Conservation (phyloP, 345 rosid genomes). For the Pelargonium nanum region DNA sequence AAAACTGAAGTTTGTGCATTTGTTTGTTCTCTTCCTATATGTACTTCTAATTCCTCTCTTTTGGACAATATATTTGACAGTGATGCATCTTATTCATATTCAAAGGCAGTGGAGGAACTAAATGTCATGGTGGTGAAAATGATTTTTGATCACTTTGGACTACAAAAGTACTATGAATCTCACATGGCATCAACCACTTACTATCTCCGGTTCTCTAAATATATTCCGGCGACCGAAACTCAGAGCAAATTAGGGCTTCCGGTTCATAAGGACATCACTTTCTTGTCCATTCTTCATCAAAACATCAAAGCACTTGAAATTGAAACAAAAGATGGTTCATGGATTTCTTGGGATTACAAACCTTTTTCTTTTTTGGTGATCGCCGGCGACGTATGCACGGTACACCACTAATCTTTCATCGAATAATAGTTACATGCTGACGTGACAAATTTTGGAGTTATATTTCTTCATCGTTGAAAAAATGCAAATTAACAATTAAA, state of each 20-base stretch:
- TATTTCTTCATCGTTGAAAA: no score
- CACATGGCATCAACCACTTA: slow-evolving; percentile 18
- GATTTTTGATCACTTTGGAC: slow-evolving; percentile 26
- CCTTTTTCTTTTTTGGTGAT: slow-evolving; percentile 24
- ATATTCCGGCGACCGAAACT: slow-evolving; percentile 11
- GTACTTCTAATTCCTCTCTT: background rate
- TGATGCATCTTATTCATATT: slow-evolving; percentile 11
- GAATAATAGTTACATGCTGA: no score
- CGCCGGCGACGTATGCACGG: no score
- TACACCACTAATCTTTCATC: no score
- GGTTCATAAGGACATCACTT: slow-evolving; percentile 30
- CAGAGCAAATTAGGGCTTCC: slow-evolving; percentile 16
- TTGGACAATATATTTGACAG: slow-evolving; percentile 7
- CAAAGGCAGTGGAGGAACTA: slow-evolving; percentile 17
- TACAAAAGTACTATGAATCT: slow-evolving; percentile 22
- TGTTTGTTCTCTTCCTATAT: background rate
- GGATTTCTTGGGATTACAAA: slow-evolving; percentile 17
- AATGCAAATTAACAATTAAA: no score
- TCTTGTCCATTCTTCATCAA: slow-evolving; percentile 29
- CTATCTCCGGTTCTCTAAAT: slow-evolving; percentile 26
- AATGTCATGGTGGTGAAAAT: slow-evolving; percentile 19
- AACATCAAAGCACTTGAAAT: slow-evolving; percentile 32
- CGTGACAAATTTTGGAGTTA: no score
- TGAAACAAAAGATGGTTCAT: slow-evolving; percentile 23
- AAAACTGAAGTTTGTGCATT: no score